These are phyloP conservation scores for Globisporangium recalcitrans DNA, from an alignment of 352 stramenopile genomes.

Conservation along the genomic window DNA sequence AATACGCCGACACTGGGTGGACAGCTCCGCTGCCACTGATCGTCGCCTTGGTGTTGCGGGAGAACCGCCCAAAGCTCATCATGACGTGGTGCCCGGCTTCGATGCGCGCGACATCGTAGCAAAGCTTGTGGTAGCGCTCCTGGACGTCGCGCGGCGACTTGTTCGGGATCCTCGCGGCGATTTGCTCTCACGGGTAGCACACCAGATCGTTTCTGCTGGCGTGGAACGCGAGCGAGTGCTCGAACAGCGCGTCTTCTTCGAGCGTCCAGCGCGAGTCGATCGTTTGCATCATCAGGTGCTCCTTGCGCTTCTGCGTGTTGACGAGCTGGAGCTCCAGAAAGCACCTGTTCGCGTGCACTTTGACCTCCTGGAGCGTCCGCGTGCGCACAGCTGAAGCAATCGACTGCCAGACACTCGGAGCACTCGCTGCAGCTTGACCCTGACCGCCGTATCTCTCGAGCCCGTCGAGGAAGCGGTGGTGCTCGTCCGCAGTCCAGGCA, in stretches of 20 bases:
- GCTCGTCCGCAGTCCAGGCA: conserved; percentile 54
- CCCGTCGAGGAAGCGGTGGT: conserved; percentile 58
- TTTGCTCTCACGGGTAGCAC: conserved; percentile 58
- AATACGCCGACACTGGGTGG: not conserved
- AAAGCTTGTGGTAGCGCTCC: conserved; percentile 72
- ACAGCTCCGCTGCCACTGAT: conserved; percentile 6
- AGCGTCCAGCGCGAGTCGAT: conserved; percentile 56
- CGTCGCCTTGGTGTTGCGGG: conserved; percentile 18
- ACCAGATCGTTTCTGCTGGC: conserved; percentile 14
- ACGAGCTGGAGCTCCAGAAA: conserved; percentile 48
- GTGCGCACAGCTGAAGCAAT: conserved; percentile 56
- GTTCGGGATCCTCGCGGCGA: conserved; percentile 44
- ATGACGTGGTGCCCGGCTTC: conserved; percentile 56
- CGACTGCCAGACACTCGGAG: conserved; percentile 42
- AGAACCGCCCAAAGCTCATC: conserved; percentile 42
- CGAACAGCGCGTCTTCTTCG: conserved; percentile 58
- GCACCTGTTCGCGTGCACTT: conserved; percentile 46
- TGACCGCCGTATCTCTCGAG: conserved; percentile 53
- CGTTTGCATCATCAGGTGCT: conserved; percentile 49
- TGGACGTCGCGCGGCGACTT: conserved; percentile 51
- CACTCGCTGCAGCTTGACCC: conserved; percentile 27
- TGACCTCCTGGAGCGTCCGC: conserved; percentile 35
- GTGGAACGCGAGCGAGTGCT: conserved; percentile 52
- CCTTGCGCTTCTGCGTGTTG: conserved; percentile 31
- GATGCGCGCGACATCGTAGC: conserved; percentile 69